phyloP scores from a whole-genome alignment of 164 flowering plant genomes.

The Vitis cinerea region DNA sequence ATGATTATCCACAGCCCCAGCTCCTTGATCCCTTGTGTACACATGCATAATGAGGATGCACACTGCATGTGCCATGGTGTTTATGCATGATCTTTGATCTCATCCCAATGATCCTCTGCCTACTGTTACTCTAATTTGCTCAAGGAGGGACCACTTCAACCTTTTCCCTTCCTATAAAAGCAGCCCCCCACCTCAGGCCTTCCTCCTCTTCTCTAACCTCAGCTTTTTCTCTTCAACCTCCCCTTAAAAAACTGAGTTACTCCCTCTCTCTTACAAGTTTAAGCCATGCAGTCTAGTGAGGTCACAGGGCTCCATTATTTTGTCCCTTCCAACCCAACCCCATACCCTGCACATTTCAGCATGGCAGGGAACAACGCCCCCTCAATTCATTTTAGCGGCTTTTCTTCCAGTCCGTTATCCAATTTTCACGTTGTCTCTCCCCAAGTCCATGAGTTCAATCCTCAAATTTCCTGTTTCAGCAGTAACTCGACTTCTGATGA shows the following conservation, averaged over 20 bases:
- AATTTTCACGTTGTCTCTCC: constrained; percentile 31
- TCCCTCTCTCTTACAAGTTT: not conserved
- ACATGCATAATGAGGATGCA: constrained; percentile 7
- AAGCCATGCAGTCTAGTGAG: constrained; percentile 45
- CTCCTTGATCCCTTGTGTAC: not conserved
- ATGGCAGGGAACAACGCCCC: constrained; percentile 17
- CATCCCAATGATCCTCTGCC: not conserved
- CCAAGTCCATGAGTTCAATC: constrained; percentile 46
- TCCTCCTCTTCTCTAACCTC: constrained; percentile 7
- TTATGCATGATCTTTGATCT: constrained; percentile 14
- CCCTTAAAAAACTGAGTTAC: constrained; percentile 1
- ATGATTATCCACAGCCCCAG: constrained; percentile 27
- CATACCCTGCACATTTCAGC: constrained; percentile 27
- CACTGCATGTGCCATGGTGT: not conserved
- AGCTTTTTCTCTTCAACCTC: constrained; percentile 1
- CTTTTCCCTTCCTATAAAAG: constrained; percentile 28
- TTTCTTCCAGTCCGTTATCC: constrained; percentile 24
- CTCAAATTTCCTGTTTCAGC: constrained; percentile 41
- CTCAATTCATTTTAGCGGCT: constrained; percentile 23
- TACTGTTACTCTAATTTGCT: constrained; percentile 11
- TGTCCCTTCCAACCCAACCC: constrained; percentile 32
- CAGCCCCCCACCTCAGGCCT: constrained; percentile 12
- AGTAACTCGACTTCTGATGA: constrained; percentile 86
- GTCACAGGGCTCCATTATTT: constrained; percentile 34
- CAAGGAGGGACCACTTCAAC: constrained; percentile 15